phyloP scores from a whole-genome alignment of 2,329 filamentous ascomycete genomes.

The Aspergillus sp. region DNA sequence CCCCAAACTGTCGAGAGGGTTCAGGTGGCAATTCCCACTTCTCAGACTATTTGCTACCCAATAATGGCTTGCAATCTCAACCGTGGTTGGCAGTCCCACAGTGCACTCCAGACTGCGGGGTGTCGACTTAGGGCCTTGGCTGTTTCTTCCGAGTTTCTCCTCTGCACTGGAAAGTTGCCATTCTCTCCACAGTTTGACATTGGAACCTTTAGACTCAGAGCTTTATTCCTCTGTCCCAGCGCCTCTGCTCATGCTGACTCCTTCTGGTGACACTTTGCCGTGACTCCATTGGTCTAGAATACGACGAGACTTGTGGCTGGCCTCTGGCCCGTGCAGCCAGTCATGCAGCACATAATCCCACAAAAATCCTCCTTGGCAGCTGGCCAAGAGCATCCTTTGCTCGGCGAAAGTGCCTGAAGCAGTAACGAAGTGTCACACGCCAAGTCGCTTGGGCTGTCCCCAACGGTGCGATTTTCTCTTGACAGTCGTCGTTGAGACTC shows the following conservation, averaged over 20 bases:
- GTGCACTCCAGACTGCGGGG: too few species aligned
- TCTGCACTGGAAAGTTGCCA: too few species aligned
- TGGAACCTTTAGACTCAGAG: neutral
- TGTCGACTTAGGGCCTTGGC: too few species aligned
- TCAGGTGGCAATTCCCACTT: too few species aligned
- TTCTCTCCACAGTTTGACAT: too few species aligned
- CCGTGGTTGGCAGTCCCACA: too few species aligned
- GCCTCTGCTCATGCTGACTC: neutral
- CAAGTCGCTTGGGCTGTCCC: neutral
- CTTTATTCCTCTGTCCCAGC: neutral
- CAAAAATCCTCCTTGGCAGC: neutral
- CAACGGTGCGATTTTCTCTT: neutral
- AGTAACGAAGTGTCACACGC: neutral
- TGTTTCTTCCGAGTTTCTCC: too few species aligned
- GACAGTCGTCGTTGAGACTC: neutral
- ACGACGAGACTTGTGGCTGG: neutral
- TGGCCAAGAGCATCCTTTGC: neutral
- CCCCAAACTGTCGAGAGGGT: too few species aligned
- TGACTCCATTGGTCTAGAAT: neutral
- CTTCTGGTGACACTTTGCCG: neutral
- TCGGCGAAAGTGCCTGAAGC: neutral
- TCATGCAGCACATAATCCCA: neutral
- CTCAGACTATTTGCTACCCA: too few species aligned
- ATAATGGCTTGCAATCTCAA: too few species aligned
- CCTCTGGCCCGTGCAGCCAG: neutral